Evolutionary conservation across 495 filamentous ascomycete species (phyloP).

Genomic region (Hypoxylon fuscum): DNA sequence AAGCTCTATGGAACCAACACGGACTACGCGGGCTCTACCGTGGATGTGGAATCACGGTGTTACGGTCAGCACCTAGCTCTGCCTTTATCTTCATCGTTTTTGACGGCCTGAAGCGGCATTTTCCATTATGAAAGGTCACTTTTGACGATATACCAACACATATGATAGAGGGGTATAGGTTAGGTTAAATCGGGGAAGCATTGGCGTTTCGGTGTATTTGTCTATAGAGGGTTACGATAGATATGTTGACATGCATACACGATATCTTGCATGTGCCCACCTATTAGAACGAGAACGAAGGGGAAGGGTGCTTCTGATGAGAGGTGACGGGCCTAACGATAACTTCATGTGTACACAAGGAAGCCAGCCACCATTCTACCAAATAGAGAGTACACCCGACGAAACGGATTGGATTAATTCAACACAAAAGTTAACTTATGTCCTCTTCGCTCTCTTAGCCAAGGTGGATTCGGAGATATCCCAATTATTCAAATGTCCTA

Average conservation of each 20-base stretch:
- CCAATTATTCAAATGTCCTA: constrained; percentile 82
- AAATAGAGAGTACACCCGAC: background rate
- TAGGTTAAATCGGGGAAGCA: constrained; percentile 10
- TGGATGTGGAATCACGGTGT: constrained; percentile 93
- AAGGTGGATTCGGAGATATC: constrained; percentile 56
- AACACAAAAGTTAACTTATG: background rate
- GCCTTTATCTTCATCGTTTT: constrained; percentile 96
- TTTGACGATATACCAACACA: constrained; percentile 14
- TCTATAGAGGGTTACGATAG: constrained; percentile 20
- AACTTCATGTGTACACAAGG: too few species aligned
- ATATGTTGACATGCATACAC: constrained; percentile 2
- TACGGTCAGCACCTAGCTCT: constrained; percentile 88
- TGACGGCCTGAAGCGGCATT: constrained; percentile 77
- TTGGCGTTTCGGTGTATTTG: constrained; percentile 35
- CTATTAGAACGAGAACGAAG: background rate
- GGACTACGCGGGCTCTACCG: constrained; percentile 88
- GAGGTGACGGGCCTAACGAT: background rate
- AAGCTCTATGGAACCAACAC: constrained; percentile 77
- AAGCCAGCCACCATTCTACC: too few species aligned
- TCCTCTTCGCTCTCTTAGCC: constrained; percentile 29
- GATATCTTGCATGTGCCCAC: background rate
- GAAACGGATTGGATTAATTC: too few species aligned
- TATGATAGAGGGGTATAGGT: constrained; percentile 36
- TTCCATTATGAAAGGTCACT: constrained; percentile 53
- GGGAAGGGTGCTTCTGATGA: background rate